A percentile compares a stretch with the other conserved stretches of the same genome.
Evolutionary conservation across 2,329 filamentous ascomycete genomes (phyloP).

Genomic region (Xylariaceae sp.): DNA sequence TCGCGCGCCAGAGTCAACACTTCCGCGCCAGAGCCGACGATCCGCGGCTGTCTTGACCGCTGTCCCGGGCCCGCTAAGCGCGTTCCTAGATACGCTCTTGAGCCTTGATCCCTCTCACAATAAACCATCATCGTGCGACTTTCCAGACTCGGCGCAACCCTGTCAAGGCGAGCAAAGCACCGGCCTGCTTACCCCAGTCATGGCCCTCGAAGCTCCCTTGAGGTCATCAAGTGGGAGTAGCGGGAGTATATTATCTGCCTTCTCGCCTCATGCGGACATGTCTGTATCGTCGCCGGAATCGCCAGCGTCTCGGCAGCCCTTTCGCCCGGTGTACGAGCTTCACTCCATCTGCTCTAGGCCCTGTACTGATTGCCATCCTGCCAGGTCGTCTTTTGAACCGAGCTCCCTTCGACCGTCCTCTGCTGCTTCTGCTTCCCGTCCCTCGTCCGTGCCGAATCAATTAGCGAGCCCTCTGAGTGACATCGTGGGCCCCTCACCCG

Average conservation of each 20-base stretch:
- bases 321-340: constrained; percentile 42
- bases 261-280: constrained; percentile 48
- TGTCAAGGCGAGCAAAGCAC: too few relatives aligned
- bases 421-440: constrained; percentile 39
- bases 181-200: too few relatives aligned
- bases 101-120: too few relatives aligned
- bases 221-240: constrained; percentile 55
- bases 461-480: constrained; percentile 53
- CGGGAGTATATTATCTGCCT: constrained; percentile 46
- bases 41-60: too few relatives aligned
- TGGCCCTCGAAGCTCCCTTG: constrained; percentile 57
- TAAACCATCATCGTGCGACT: too few relatives aligned
- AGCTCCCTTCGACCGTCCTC: constrained; percentile 45
- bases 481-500: constrained; percentile 72
- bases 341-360: not conserved
- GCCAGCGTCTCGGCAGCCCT: constrained; percentile 39
- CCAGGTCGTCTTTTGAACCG: constrained; percentile 36
- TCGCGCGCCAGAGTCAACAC: too few relatives aligned
- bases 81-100: too few relatives aligned
- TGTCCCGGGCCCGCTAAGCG: too few relatives aligned
- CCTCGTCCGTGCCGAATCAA: constrained; percentile 46
- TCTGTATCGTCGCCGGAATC: constrained; percentile 47
- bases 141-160: too few relatives aligned
- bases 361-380: constrained; percentile 26
- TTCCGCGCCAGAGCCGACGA: too few relatives aligned